phyloP scores from a whole-genome alignment of 1,284 basidiomycete species.

The Papiliotrema fonsecae region DNA sequence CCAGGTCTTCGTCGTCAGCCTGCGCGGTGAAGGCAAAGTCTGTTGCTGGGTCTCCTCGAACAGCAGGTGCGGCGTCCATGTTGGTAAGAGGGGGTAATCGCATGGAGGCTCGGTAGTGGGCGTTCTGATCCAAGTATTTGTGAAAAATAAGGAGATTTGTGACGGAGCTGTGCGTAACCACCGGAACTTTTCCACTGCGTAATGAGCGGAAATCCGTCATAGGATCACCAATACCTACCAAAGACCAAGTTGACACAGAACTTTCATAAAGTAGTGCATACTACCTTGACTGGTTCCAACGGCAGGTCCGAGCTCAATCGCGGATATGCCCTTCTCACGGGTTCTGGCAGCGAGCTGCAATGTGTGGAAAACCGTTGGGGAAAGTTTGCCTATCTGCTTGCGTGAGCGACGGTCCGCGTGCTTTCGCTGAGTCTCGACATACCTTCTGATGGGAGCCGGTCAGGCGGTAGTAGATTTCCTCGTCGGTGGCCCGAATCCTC shows the following conservation, averaged over 20 bases:
- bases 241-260: constrained; percentile 29
- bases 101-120: constrained; percentile 20
- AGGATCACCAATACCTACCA: constrained; percentile 17
- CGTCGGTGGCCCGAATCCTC: constrained; percentile 35
- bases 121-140: constrained; percentile 33
- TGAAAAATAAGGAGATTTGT: constrained; percentile 39
- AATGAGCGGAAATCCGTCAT: not conserved
- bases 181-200: constrained; percentile 36
- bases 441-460: constrained; percentile 39
- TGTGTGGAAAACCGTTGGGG: constrained; percentile 30
- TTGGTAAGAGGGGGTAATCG: not conserved
- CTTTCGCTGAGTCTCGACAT: constrained; percentile 4
- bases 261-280: constrained; percentile 39
- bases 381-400: constrained; percentile 29
- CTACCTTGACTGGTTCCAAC: constrained; percentile 35
- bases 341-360: constrained; percentile 26
- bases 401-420: not conserved
- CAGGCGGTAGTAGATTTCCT: constrained; percentile 41
- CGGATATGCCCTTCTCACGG: constrained; percentile 29
- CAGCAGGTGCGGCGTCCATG: not conserved
- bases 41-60: not conserved
- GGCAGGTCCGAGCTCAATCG: constrained; percentile 36
- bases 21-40: not conserved
- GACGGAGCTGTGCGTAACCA: constrained; percentile 25
- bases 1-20: constrained; percentile 10